A percentile compares a stretch with the other conserved stretches of the same genome.
These are phyloP conservation scores for Eucalyptus erythrocorys DNA, from an alignment of 345 rosid genomes.

Conservation along the genomic window DNA sequence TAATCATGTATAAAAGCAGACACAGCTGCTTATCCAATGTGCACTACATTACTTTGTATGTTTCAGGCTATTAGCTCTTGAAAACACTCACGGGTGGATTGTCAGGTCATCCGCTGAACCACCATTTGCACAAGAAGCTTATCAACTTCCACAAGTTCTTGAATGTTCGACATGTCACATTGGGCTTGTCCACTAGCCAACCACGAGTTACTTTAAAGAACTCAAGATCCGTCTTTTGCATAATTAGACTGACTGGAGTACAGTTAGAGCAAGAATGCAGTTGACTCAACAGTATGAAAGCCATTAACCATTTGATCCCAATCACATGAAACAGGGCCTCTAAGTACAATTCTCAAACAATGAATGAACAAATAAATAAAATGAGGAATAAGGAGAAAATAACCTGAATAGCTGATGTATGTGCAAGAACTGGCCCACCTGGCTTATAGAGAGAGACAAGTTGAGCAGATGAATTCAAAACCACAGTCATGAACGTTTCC, in stretches of 20 bases:
- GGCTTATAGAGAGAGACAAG: conserved; percentile 75
- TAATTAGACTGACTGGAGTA: neutral
- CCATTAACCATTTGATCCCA: neutral
- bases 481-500: conserved; percentile 69
- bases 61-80: neutral
- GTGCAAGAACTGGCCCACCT: conserved; percentile 69
- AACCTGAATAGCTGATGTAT: conserved; percentile 55
- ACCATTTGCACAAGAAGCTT: neutral
- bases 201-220: neutral
- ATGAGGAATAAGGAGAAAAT: neutral
- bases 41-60: neutral
- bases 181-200: neutral
- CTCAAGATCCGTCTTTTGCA: neutral
- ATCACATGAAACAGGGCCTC: neutral
- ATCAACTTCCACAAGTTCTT: neutral
- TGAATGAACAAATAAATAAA: neutral
- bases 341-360: neutral
- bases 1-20: neutral
- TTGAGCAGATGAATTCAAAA: conserved; percentile 56
- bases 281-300: neutral
- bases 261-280: neutral
- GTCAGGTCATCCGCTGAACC: neutral
- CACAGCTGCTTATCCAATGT: neutral
- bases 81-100: neutral
- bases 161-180: neutral